A percentile compares a stretch with the other conserved stretches of the same genome.
phyloP scores from a whole-genome alignment of 2,329 filamentous ascomycete genomes.

The Penicillium sclerotigenum region DNA sequence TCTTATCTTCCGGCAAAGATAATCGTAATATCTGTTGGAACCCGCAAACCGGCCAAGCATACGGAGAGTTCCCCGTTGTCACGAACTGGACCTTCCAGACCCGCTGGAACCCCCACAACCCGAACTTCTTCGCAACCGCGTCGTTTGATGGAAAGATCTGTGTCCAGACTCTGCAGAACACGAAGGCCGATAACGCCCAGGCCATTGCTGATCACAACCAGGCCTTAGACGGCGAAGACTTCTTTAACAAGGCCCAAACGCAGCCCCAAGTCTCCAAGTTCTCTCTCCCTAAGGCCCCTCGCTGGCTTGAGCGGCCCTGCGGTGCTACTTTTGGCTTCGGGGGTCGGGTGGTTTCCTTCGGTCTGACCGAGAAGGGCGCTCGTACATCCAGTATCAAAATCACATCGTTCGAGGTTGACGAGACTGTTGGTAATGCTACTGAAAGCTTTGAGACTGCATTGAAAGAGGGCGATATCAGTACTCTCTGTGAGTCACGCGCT shows the following conservation, averaged over 20 bases:
- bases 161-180: constrained; percentile 91
- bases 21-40: constrained; percentile 97
- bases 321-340: constrained; percentile 94
- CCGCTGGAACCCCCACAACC: constrained; percentile 89
- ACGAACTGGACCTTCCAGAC: constrained; percentile 99
- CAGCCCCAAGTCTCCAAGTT: constrained; percentile 90
- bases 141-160: constrained; percentile 97
- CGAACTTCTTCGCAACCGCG: constrained; percentile 86
- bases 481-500: constrained; percentile 77
- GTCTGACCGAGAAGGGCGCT: constrained; percentile 59
- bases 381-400: constrained; percentile 75
- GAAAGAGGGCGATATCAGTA: constrained; percentile 69
- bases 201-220: constrained; percentile 60
- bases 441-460: constrained; percentile 83
- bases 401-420: constrained; percentile 83
- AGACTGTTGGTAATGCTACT: constrained; percentile 76
- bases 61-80: constrained; percentile 92
- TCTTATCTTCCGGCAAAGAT: constrained; percentile 94
- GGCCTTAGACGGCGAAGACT: constrained; percentile 84
- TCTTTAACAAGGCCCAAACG: constrained; percentile 89
- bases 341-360: constrained; percentile 80
- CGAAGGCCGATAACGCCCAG: constrained; percentile 68
- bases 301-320: constrained; percentile 81
- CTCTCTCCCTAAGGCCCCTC: constrained; percentile 78
- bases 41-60: constrained; percentile 79